Base-by-base conservation (phyloP, 1,284 basidiomycete species). In the Lentinula novae-zelandiae region DNA sequence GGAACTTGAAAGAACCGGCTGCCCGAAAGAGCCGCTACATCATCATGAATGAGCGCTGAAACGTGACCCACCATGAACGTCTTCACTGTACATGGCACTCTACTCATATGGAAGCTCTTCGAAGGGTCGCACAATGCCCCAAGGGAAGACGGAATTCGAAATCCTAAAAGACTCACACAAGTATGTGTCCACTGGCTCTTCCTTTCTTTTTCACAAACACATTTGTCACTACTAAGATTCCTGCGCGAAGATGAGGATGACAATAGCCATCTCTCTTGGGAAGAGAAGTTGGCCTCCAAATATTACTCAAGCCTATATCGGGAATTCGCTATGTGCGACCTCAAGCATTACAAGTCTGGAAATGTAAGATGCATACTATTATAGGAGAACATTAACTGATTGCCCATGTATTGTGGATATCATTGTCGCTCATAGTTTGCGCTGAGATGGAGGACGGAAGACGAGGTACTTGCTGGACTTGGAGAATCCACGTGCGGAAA, bases 271-370 rank as follows among this genome's bases (percentile, higher is more conserved):
- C 68, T 76, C 1, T 76, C 82, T 0, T 94, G 92, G 90, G 85
- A 93, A 68, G 91, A 93, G 55, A 81, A 86, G 64, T 79, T 96
- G 8, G 94, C 95, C 0, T 79, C 83, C 63, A 95, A 94, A 67
- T 97, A 96, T 76, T 96, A 96, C 68, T 78, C 82, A 13, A 90
- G 78, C 66, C 82, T 97, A 5, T 96, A 93, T 71, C 89, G 92
- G 63, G 95, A 98, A 74, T 96, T 89, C 70, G 94, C 93, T 0
- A 79, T 97, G 51, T 93, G 95, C 70, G 93, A 97, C 74, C 76
- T 97, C 64, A 96, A 96, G 75, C 95, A 96, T 71, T 96, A 91
- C 80, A 96, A 95, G 75, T 88, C 90, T 0, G 92, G 93, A n/a
- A 89, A 90, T 62, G 92, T 93, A 63, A 65, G 78, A 20, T 34